phyloP scores from a whole-genome alignment of 164 flowering plant genomes.

The Saururus chinensis region DNA sequence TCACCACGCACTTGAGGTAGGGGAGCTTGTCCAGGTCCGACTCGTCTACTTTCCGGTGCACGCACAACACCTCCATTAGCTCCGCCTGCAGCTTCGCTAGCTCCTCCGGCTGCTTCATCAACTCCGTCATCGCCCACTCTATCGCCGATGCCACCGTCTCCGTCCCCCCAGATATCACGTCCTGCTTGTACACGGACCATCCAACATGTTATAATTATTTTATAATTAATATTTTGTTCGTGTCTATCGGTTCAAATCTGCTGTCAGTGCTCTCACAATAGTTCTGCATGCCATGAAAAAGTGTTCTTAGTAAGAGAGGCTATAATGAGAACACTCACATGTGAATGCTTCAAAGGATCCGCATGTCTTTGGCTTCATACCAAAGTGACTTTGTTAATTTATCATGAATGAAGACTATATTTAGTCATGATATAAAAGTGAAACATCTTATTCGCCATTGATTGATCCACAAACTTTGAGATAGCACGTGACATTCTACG shows the following conservation, averaged over 20 bases:
- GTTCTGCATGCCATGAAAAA: too few species aligned
- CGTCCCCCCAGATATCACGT: conserved; percentile 88
- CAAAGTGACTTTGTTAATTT: conserved; percentile 26
- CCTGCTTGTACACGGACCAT: conserved; percentile 25
- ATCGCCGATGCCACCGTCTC: conserved; percentile 88
- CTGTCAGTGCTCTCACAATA: too few species aligned
- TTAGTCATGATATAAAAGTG: too few species aligned
- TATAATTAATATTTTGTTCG: too few species aligned
- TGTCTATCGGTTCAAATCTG: too few species aligned
- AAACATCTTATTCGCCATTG: too few species aligned
- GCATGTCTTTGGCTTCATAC: too few species aligned
- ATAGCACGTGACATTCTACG: background rate
- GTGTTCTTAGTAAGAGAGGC: too few species aligned
- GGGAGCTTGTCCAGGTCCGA: conserved; percentile 59
- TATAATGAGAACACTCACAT: too few species aligned
- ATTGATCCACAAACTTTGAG: background rate
- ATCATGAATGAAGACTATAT: background rate
- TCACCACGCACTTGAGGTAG: conserved; percentile 39
- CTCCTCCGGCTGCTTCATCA: conserved; percentile 51
- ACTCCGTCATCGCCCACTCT: conserved; percentile 84
- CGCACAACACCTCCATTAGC: conserved; percentile 48
- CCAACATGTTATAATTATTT: too few species aligned
- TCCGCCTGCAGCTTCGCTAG: conserved; percentile 55
- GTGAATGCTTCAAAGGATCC: too few species aligned
- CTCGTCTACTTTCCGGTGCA: conserved; percentile 44